Base-by-base conservation (phyloP, 176 grass and related monocot species). In the Ensete glaucum region DNA sequence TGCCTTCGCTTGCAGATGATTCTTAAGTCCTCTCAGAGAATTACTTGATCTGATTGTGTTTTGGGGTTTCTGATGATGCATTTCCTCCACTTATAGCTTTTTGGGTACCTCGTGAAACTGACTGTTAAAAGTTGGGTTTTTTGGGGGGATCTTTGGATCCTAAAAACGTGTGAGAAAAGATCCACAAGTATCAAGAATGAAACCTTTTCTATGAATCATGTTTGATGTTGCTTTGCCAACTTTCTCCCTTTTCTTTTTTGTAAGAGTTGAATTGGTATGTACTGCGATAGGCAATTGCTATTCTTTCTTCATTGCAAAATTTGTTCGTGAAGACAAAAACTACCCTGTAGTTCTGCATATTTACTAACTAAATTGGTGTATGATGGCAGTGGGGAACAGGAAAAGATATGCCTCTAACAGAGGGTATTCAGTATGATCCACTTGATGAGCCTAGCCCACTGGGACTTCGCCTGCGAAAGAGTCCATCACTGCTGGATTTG, bases 381-480 rank as follows among this genome's bases (percentile, higher is more conserved):
- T 89, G 74, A 52, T 71, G 90, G 87, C 69, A 72, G 43, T 72
- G 49, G 69, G 69, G 21, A 53, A 52, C 50, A 53, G 27, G 43
- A n/a, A 20, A 19, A 53, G 53, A 16, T 72, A 72, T 15, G 50
- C 50, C 50, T 52, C 15, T 12, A 13, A 72, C 69, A 24, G 50
- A 72, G 19, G 83, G 80, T 27, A 72, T 81, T 27, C 78, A 78
- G 13, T 80, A 89, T 29, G 53, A 84, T 78, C 71, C 90, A 77
- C 71, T 84, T 57, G 56, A 81, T 79, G 83, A 80, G 80, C 80
- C 87, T 48, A 88, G 87, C 9, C 85, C 89, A 21, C 77, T 96
- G 72, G 87, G 93, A 82, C 71, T 92, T 53, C 81, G 77, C 1
- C 72, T 92, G 58, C 88, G 77, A 64, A 96, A 96, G 73, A 92